These are phyloP conservation scores for Syzygium malaccense DNA, from an alignment of 441 rosid genomes.

Conservation along the genomic window DNA sequence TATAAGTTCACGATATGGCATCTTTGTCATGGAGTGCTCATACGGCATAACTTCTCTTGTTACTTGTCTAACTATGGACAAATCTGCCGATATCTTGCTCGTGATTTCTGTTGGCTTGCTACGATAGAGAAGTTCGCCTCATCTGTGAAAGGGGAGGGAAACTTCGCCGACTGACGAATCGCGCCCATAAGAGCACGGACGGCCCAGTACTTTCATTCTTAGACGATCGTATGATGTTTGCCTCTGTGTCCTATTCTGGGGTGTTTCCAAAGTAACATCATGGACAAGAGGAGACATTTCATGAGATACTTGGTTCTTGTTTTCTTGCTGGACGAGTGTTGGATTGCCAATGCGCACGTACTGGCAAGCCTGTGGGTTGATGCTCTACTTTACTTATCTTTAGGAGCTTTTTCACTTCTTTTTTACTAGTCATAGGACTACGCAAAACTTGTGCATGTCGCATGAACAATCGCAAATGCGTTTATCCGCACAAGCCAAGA, in stretches of 20 bases:
- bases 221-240: not conserved
- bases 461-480: not conserved
- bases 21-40: not conserved
- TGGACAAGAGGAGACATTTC: not conserved
- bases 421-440: not conserved
- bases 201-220: not conserved
- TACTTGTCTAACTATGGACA: not conserved
- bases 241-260: not conserved
- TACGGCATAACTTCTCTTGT: not conserved
- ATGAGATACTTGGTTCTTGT: not conserved
- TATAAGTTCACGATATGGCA: not conserved
- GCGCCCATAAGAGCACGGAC: not conserved
- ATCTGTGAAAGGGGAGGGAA: not conserved
- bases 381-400: not conserved
- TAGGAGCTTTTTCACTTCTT: not conserved
- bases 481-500: not conserved
- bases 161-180: not conserved
- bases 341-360: not conserved
- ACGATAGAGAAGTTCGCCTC: not conserved
- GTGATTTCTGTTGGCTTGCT: not conserved
- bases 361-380: not conserved
- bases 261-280: not conserved
- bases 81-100: not conserved
- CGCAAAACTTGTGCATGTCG: not conserved
- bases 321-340: not conserved